A percentile compares a stretch with the other conserved stretches of the same genome.
These are phyloP conservation scores for Fraxinus platypoda DNA, from an alignment of 305 asterid genomes.

Conservation along the genomic window DNA sequence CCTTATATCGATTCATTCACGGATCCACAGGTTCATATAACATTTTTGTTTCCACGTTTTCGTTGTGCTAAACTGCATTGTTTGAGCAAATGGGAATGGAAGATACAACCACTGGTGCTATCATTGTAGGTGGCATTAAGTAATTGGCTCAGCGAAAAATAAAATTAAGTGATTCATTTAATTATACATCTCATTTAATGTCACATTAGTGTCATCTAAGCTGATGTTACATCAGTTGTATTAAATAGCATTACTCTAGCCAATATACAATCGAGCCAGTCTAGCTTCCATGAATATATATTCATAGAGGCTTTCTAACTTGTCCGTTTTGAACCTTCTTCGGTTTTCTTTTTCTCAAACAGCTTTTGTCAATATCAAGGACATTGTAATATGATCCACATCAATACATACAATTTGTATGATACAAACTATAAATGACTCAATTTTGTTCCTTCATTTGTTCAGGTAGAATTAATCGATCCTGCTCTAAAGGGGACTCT, in stretches of 20 bases:
- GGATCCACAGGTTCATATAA: slow-evolving; percentile 29
- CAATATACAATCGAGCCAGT: neutral
- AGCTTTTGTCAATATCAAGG: neutral
- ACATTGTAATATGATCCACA: neutral
- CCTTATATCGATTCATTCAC: slow-evolving; percentile 28
- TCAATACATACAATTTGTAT: neutral
- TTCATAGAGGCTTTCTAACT: neutral
- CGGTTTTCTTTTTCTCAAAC: neutral
- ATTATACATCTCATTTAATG: no score
- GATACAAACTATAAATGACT: neutral
- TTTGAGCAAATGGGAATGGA: neutral
- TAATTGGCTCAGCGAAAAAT: no score
- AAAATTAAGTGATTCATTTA: neutral
- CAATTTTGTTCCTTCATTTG: slow-evolving; percentile 15
- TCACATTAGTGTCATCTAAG: neutral
- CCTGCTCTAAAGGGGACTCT: slow-evolving; percentile 56
- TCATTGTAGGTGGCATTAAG: neutral
- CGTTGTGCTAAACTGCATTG: neutral
- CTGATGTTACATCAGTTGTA: no score
- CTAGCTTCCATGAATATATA: neutral
- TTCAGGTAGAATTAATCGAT: slow-evolving; percentile 56
- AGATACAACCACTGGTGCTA: neutral
- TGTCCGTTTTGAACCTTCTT: neutral
- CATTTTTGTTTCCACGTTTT: neutral
- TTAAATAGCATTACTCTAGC: neutral